These are phyloP conservation scores for Chaetomiaceae sp. DNA, from an alignment of 2,329 filamentous ascomycete genomes.

Conservation along the genomic window DNA sequence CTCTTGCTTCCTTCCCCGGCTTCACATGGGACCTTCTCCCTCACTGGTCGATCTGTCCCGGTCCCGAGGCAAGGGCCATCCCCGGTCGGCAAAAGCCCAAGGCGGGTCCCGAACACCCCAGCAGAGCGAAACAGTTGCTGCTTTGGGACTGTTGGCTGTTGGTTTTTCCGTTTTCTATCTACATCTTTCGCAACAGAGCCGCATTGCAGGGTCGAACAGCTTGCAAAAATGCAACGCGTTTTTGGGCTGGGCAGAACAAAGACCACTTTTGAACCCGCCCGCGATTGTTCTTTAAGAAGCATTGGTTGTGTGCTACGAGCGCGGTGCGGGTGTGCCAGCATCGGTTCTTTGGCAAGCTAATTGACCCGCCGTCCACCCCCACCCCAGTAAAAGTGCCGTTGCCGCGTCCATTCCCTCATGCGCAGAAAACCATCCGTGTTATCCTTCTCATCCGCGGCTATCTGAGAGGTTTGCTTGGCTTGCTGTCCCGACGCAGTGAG, in stretches of 20 bases:
- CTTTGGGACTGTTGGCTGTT: not conserved
- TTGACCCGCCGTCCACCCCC: too few species aligned
- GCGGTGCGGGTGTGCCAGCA: too few species aligned
- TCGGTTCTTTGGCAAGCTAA: too few species aligned
- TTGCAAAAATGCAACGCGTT: too few species aligned
- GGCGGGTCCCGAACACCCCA: not conserved
- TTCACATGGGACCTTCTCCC: not conserved
- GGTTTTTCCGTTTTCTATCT: not conserved
- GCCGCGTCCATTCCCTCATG: too few species aligned
- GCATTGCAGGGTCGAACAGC: not conserved
- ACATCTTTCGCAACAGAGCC: not conserved
- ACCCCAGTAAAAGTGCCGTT: too few species aligned
- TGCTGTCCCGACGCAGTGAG: not conserved
- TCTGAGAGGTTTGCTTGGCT: not conserved
- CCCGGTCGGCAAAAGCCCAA: not conserved
- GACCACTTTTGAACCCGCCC: too few species aligned
- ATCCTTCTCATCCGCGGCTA: too few species aligned
- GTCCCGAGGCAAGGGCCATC: not conserved
- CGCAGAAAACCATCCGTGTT: too few species aligned
- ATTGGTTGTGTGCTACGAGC: too few species aligned
- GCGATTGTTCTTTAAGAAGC: too few species aligned
- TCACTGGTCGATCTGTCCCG: not conserved
- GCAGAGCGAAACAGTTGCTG: not conserved
- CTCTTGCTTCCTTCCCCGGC: not conserved
- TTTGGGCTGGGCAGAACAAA: too few species aligned